phyloP scores from a whole-genome alignment of 2,329 filamentous ascomycete genomes.

The Apiospora sp. region DNA sequence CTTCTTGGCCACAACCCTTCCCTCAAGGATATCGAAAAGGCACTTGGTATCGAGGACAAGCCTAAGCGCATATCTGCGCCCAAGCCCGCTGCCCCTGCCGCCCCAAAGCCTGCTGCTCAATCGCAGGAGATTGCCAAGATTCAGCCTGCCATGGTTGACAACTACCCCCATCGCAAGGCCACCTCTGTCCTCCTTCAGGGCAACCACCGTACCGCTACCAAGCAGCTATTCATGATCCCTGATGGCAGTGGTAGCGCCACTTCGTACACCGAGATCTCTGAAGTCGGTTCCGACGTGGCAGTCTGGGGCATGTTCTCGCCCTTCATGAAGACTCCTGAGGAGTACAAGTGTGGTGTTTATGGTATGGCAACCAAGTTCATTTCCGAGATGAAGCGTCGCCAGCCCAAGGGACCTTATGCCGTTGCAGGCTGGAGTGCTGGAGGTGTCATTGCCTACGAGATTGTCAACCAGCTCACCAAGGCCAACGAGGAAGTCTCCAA shows the following conservation, averaged over 20 bases:
- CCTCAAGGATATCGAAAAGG: constrained; percentile 70
- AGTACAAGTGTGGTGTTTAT: constrained; percentile 71
- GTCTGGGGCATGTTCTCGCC: constrained; percentile 72
- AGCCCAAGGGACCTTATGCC: constrained; percentile 72
- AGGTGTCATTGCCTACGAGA: constrained; percentile 75
- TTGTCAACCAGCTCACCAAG: constrained; percentile 66
- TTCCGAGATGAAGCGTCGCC: constrained; percentile 74
- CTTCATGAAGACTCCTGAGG: constrained; percentile 73
- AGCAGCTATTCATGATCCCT: constrained; percentile 61
- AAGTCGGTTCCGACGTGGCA: constrained; percentile 55
- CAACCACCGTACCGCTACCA: constrained; percentile 54
- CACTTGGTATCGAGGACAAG: constrained; percentile 61
- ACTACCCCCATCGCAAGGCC: constrained; percentile 60
- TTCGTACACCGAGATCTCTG: constrained; percentile 69
- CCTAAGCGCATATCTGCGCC: constrained; percentile 45
- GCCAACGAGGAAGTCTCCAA: constrained; percentile 65
- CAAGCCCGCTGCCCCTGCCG: constrained; percentile 37
- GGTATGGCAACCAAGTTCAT: constrained; percentile 72
- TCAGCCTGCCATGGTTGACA: constrained; percentile 46
- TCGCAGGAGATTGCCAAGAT: constrained; percentile 54
- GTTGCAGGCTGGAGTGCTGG: constrained; percentile 81
- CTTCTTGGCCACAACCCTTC: constrained; percentile 68
- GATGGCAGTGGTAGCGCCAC: constrained; percentile 68
- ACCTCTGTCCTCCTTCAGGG: constrained; percentile 57
- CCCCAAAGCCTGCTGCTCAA: constrained; percentile 29